A percentile compares a stretch with the other conserved stretches of the same genome.
Evolutionary conservation across 1,284 basidiomycete genomes (phyloP).

Genomic region (Papiliotrema nemorosa): DNA sequence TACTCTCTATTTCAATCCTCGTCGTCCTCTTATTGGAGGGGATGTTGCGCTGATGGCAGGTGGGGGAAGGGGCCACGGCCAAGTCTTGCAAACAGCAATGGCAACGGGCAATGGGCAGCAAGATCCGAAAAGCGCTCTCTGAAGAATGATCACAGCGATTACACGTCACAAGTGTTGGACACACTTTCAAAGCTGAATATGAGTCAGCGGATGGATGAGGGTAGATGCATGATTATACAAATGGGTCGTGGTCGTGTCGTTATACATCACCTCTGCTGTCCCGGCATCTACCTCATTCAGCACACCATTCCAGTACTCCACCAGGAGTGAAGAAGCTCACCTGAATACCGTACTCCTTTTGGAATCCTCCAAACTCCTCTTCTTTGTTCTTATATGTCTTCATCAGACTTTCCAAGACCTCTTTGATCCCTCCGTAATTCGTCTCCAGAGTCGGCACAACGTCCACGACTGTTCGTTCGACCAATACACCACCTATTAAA

Average conservation of each 20-base stretch:
- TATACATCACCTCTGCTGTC: not conserved
- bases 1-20: too few species aligned
- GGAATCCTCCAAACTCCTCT: constrained; percentile 75
- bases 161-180: not conserved
- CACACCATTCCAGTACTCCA: too few species aligned
- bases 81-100: constrained; percentile 21
- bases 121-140: constrained; percentile 17
- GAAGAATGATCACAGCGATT: constrained; percentile 3
- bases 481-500: constrained; percentile 90
- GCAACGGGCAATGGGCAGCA: constrained; percentile 17
- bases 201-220: not conserved
- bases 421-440: constrained; percentile 80
- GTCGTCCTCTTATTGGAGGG: too few species aligned
- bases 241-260: not conserved
- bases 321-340: constrained; percentile 26
- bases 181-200: not conserved
- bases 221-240: constrained; percentile 1
- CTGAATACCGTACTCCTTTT: constrained; percentile 75
- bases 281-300: constrained; percentile 11
- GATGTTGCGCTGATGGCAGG: constrained; percentile 12
- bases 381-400: constrained; percentile 86
- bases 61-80: constrained; percentile 10
- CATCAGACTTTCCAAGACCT: constrained; percentile 68
- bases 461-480: constrained; percentile 93
- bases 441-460: constrained; percentile 85